phyloP scores from a whole-genome alignment of 768 basidiomycete species.

The Peribolospora baueri region DNA sequence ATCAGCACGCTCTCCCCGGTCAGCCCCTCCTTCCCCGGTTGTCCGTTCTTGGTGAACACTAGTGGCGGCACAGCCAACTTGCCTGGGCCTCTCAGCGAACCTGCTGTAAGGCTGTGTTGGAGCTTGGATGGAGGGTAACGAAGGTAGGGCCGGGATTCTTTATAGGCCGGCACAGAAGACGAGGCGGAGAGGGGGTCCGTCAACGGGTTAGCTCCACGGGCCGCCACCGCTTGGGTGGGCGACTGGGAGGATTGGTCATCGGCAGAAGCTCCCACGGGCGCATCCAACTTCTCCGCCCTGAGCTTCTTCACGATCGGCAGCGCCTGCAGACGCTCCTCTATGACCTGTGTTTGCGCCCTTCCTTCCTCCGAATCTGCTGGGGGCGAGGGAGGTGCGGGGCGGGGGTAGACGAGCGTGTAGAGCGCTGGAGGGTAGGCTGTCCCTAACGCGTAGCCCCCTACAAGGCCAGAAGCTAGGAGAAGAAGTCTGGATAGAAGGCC shows the following conservation, averaged over 20 bases:
- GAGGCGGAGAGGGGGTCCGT: neutral
- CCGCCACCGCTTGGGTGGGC: neutral
- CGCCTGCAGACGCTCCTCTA: conserved; percentile 45
- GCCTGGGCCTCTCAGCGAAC: conserved; percentile 65
- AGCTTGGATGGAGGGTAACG: conserved; percentile 20
- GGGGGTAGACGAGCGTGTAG: conserved; percentile 45
- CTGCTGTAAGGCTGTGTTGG: conserved; percentile 53
- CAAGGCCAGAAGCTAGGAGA: too few species aligned
- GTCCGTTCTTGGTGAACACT: conserved; percentile 47
- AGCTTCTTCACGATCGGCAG: conserved; percentile 35
- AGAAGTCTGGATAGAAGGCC: too few species aligned
- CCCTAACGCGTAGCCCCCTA: too few species aligned
- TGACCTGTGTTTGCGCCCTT: conserved; percentile 29
- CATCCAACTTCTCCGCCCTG: conserved; percentile 21
- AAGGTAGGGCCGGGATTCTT: conserved; percentile 1
- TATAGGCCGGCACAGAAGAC: neutral
- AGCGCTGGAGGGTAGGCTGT: conserved; percentile 11
- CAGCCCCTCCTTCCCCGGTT: conserved; percentile 15
- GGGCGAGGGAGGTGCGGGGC: conserved; percentile 47
- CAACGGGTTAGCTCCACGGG: neutral
- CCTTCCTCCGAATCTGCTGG: conserved; percentile 35
- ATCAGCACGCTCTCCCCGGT: conserved; percentile 37
- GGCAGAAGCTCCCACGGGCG: conserved; percentile 22
- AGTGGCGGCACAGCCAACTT: conserved; percentile 59
- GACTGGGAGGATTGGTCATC: conserved; percentile 25